These are phyloP conservation scores for Zanthoxylum bungeanum DNA, from an alignment of 345 rosid genomes.

Conservation along the genomic window DNA sequence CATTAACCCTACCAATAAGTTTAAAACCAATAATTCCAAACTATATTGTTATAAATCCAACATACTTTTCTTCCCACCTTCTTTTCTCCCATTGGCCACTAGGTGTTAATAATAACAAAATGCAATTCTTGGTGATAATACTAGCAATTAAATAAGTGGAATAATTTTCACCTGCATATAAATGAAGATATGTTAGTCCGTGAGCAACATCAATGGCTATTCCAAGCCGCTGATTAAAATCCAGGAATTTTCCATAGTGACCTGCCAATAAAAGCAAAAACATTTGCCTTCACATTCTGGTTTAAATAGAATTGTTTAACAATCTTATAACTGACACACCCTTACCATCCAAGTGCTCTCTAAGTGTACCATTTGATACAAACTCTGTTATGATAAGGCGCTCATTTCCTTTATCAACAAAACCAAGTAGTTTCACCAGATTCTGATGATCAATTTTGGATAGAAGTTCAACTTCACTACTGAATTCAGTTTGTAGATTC, in stretches of 20 bases:
- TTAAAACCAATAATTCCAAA: neutral
- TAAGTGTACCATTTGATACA: constrained; percentile 86
- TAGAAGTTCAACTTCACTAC: constrained; percentile 91
- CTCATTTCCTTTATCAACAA: constrained; percentile 74
- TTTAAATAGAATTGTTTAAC: neutral
- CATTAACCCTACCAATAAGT: neutral
- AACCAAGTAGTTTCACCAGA: constrained; percentile 91
- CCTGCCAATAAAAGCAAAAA: constrained; percentile 38
- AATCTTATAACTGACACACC: neutral
- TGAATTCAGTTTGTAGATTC: constrained; percentile 67
- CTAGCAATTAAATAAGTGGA: neutral
- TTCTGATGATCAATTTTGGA: constrained; percentile 87
- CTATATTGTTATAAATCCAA: neutral
- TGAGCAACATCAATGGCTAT: constrained; percentile 93
- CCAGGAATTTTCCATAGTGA: constrained; percentile 61
- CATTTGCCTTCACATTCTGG: neutral
- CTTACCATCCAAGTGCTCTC: constrained; percentile 97
- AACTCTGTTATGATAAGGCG: constrained; percentile 91
- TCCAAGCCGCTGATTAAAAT: constrained; percentile 88
- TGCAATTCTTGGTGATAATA: neutral
- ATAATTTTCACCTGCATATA: constrained; percentile 63
- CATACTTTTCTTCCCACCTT: neutral
- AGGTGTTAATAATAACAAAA: neutral
- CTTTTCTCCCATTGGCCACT: neutral
- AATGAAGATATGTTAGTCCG: constrained; percentile 89